These are phyloP conservation scores for Cordia subcordata DNA, from an alignment of 257 asterid species.

Conservation along the genomic window DNA sequence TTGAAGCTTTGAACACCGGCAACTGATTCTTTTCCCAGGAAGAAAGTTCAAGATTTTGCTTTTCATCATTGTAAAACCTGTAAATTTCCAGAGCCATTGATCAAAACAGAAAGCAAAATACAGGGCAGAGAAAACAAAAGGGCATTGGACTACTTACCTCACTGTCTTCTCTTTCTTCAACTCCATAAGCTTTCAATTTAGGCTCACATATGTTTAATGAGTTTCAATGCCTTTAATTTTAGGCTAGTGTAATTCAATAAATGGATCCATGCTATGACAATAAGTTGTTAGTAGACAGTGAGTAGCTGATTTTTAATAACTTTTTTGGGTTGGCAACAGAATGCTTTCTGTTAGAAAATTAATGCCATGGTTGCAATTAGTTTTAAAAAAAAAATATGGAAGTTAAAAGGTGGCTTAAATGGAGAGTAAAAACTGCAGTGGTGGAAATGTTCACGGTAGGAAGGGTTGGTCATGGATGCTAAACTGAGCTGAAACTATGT, in stretches of 20 bases:
- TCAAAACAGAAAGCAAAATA: not conserved
- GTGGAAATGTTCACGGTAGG: not conserved
- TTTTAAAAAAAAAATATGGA: no score
- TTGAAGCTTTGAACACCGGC: constrained; percentile 31
- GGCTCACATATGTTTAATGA: not conserved
- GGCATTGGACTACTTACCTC: constrained; percentile 33
- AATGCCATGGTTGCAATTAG: not conserved
- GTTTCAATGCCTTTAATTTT: not conserved
- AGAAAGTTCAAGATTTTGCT: constrained; percentile 40
- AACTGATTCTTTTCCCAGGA: constrained; percentile 42
- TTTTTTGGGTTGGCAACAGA: not conserved
- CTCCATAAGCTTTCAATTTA: constrained; percentile 34
- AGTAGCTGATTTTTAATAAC: not conserved
- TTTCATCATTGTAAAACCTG: constrained; percentile 67
- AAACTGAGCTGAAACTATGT: not conserved
- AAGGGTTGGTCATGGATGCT: not conserved
- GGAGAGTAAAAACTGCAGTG: not conserved
- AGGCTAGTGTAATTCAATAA: no score
- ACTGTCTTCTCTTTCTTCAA: constrained; percentile 50
- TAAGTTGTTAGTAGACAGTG: not conserved
- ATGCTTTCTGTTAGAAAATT: not conserved
- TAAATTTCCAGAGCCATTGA: constrained; percentile 11
- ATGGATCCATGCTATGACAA: no score
- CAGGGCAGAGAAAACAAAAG: not conserved
- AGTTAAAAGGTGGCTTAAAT: not conserved